Evolutionary conservation across 2,329 filamentous ascomycete genomes (phyloP).

Genomic region (Geosmithia flava): DNA sequence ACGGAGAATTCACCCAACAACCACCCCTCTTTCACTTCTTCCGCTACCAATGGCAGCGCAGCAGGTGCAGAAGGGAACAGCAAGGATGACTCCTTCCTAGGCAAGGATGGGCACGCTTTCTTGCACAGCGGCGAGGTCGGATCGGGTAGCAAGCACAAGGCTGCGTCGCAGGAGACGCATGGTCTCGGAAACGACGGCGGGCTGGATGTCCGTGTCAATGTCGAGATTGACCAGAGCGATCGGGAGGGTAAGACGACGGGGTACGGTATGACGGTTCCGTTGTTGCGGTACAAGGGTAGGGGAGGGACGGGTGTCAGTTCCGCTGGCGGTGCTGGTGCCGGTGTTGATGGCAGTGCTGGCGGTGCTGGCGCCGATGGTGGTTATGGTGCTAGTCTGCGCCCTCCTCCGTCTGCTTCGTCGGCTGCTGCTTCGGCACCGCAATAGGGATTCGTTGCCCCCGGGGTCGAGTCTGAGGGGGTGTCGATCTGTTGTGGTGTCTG

Average conservation of each 20-base stretch:
- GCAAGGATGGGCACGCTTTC: conserved; percentile 55
- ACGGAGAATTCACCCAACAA: conserved; percentile 69
- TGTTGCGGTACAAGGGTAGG: conserved; percentile 31
- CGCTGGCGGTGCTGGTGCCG: too few relatives aligned
- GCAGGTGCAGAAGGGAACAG: neutral
- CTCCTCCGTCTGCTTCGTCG: too few relatives aligned
- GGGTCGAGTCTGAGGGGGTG: too few relatives aligned
- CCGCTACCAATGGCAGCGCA: conserved; percentile 11
- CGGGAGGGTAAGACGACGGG: conserved; percentile 65
- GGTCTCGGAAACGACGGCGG: conserved; percentile 43
- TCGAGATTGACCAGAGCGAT: conserved; percentile 80
- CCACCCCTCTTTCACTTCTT: conserved; percentile 2
- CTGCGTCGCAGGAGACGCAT: conserved; percentile 46
- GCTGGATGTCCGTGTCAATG: conserved; percentile 73
- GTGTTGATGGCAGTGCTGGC: too few relatives aligned
- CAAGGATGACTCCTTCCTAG: conserved; percentile 15
- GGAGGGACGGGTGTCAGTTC: neutral
- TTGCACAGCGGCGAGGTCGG: conserved; percentile 66
- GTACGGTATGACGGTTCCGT: conserved; percentile 80
- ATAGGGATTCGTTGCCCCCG: too few relatives aligned
- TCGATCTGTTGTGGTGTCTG: too few relatives aligned
- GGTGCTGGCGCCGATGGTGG: too few relatives aligned
- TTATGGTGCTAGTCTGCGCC: too few relatives aligned
- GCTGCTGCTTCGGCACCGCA: too few relatives aligned
- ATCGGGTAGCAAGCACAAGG: conserved; percentile 67